These are phyloP conservation scores for Linum usitatissimum DNA, from an alignment of 345 rosid genomes.

Conservation along the genomic window DNA sequence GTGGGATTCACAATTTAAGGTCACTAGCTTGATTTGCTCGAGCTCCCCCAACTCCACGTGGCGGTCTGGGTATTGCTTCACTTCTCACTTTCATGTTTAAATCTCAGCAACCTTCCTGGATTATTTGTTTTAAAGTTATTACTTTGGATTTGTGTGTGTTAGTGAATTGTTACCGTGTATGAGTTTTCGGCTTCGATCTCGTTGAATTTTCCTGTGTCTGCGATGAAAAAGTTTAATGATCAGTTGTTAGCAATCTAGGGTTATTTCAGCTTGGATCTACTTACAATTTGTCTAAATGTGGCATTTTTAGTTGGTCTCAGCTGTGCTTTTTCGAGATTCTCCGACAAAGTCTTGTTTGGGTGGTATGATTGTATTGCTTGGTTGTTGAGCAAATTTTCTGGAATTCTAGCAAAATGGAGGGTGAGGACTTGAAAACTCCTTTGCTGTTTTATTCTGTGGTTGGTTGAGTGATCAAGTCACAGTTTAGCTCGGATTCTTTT, in stretches of 20 bases:
- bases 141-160: not conserved
- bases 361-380: constrained; percentile 8
- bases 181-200: constrained; percentile 8
- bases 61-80: constrained; percentile 47
- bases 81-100: constrained; percentile 33
- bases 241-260: constrained; percentile 5
- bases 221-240: constrained; percentile 6
- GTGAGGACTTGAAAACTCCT: not conserved
- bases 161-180: constrained; percentile 6
- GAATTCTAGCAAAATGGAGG: not conserved
- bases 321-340: constrained; percentile 7
- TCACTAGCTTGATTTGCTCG: constrained; percentile 44
- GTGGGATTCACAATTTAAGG: constrained; percentile 25
- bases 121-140: not conserved
- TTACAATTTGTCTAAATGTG: constrained; percentile 15
- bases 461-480: not conserved
- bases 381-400: constrained; percentile 11
- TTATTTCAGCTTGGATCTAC: constrained; percentile 26
- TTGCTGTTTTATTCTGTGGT: not conserved
- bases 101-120: constrained; percentile 38
- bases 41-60: constrained; percentile 36
- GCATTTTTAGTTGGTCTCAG: constrained; percentile 17
- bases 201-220: constrained; percentile 9
- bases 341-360: constrained; percentile 16
- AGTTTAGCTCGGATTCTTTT: not conserved